These are phyloP conservation scores for Eimeria necatrix DNA, from an alignment of 169 alveolate species.

Conservation along the genomic window DNA sequence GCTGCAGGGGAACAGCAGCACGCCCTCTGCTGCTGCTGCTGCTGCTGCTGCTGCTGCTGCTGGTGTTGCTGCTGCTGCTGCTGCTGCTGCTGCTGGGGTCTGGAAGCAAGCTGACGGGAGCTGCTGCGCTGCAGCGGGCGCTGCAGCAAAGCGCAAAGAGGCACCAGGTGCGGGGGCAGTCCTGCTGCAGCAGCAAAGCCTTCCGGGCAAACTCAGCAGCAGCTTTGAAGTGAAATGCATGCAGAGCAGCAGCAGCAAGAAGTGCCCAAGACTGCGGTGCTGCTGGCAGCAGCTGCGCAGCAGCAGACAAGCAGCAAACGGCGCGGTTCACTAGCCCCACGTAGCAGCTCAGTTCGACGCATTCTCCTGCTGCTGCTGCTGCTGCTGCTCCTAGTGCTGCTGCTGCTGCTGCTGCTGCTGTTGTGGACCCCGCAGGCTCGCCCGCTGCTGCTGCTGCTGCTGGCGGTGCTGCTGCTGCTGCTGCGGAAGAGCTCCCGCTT, in stretches of 20 bases:
- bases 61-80: not conserved
- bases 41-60: not conserved
- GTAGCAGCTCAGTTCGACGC: not conserved
- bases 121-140: constrained; percentile 4
- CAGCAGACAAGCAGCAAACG: not conserved
- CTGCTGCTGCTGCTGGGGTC: not conserved
- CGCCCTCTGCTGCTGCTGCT: not conserved
- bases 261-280: not conserved
- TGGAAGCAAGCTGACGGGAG: not conserved
- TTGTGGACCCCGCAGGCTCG: not conserved
- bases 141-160: not conserved
- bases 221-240: not conserved
- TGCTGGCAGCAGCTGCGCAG: not conserved
- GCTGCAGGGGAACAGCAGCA: not conserved
- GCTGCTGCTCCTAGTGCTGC: not conserved
- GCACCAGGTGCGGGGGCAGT: not conserved
- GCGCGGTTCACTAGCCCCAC: not conserved
- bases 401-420: not conserved
- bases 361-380: not conserved
- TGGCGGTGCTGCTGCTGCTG: not conserved
- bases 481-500: not conserved
- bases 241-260: not conserved
- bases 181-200: not conserved
- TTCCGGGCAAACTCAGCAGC: not conserved
- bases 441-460: too few relatives aligned